Evolutionary conservation across 2,329 filamentous ascomycete genomes (phyloP).

Genomic region (Xylariaceae sp.): DNA sequence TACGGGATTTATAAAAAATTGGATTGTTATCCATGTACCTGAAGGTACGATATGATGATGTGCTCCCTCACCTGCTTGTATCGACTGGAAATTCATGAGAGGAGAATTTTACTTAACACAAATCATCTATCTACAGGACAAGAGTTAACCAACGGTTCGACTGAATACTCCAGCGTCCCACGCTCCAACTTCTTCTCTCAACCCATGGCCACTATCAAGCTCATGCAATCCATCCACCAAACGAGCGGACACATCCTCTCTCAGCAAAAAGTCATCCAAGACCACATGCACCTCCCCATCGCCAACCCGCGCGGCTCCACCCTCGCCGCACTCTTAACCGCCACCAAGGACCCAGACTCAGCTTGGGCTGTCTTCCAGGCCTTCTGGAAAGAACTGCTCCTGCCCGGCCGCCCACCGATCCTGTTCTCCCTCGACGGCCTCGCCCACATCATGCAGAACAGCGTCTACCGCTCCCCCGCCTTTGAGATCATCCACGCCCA

Average conservation of each 20-base stretch:
- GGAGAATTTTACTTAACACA: too few species aligned
- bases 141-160: slow-evolving; percentile 75
- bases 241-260: slow-evolving; percentile 67
- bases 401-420: slow-evolving; percentile 48
- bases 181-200: slow-evolving; percentile 68
- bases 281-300: slow-evolving; percentile 57
- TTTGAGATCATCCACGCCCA: slow-evolving; percentile 79
- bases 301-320: slow-evolving; percentile 54
- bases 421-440: slow-evolving; percentile 77
- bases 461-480: slow-evolving; percentile 68
- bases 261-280: slow-evolving; percentile 42
- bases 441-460: slow-evolving; percentile 73
- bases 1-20: slow-evolving; percentile 75
- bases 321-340: slow-evolving; percentile 65
- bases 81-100: too few species aligned
- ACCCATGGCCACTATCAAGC: slow-evolving; percentile 68
- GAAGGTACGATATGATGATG: slow-evolving; percentile 60
- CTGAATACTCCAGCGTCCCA: slow-evolving; percentile 70
- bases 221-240: slow-evolving; percentile 68
- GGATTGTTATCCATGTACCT: slow-evolving; percentile 85
- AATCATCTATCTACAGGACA: slow-evolving; percentile 51
- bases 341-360: slow-evolving; percentile 68
- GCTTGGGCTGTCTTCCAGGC: slow-evolving; percentile 79
- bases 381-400: slow-evolving; percentile 73
- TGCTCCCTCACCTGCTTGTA: too few species aligned